These are phyloP conservation scores for Volvox carteri DNA, from an alignment of 163 green algal species.

Conservation along the genomic window DNA sequence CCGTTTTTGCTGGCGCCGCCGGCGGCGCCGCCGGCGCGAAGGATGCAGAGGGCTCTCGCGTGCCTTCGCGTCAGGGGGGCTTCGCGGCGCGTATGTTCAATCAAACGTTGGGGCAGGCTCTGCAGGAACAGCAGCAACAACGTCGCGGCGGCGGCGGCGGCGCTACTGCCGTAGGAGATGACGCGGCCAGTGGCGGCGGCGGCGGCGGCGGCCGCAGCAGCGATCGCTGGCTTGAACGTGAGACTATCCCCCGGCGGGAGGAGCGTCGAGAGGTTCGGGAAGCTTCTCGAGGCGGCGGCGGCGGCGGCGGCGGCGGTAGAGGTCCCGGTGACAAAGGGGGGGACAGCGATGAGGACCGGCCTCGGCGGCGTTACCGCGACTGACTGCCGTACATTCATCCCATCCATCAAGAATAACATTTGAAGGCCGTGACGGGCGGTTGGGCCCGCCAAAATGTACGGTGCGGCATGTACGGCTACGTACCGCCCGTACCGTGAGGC, in stretches of 20 bases:
- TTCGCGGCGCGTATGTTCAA: conserved; percentile 39
- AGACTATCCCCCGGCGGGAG: too few relatives aligned
- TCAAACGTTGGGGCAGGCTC: conserved; percentile 23
- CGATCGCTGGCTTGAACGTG: neutral
- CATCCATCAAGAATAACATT: too few relatives aligned
- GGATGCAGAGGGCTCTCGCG: neutral
- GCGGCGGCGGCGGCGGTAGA: neutral
- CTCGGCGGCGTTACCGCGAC: conserved; percentile 20
- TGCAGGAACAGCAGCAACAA: conserved; percentile 24
- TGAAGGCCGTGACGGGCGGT: too few relatives aligned
- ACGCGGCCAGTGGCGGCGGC: neutral
- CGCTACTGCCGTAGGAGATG: neutral
- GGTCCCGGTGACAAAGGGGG: neutral
- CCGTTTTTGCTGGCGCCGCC: too few relatives aligned
- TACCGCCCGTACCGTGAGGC: too few relatives aligned
- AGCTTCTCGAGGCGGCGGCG: neutral
- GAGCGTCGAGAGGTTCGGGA: too few relatives aligned
- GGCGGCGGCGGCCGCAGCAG: neutral
- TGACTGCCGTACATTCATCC: too few relatives aligned
- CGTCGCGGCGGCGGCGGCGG: neutral
- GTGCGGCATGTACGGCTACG: too few relatives aligned
- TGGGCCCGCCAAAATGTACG: too few relatives aligned
- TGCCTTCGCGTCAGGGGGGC: neutral
- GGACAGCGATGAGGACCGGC: conserved; percentile 34
- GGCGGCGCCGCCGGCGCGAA: neutral